Evolutionary conservation across 805 yeast genomes (phyloP).

Genomic region (Peterozyma xylosa): DNA sequence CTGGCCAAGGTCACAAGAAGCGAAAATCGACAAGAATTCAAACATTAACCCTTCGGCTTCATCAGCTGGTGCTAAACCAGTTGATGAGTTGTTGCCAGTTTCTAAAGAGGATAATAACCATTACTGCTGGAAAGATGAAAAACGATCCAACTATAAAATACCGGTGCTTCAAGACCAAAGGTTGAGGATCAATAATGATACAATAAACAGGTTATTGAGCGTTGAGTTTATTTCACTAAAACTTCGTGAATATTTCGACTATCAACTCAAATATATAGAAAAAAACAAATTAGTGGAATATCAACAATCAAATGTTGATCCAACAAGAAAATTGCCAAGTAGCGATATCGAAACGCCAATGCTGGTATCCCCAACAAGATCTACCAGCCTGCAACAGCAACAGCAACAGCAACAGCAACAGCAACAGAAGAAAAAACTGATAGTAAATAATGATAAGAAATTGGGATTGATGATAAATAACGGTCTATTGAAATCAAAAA

Average conservation of each 20-base stretch:
- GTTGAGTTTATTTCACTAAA: not conserved
- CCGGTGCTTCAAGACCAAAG: no score
- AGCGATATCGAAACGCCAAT: no score
- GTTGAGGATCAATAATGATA: not conserved
- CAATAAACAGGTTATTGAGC: not conserved
- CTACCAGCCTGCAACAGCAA: no score
- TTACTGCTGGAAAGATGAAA: not conserved
- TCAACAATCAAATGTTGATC: no score
- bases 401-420: constrained; percentile 8
- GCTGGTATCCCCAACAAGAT: no score
- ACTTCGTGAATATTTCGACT: not conserved
- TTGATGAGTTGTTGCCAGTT: not conserved
- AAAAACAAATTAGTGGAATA: no score
- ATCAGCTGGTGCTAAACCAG: not conserved
- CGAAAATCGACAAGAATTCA: not conserved
- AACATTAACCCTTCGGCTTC: not conserved
- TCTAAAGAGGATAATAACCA: not conserved
- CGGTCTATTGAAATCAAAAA: no score
- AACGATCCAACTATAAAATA: not conserved
- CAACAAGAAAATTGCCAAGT: no score
- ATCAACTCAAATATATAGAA: no score
- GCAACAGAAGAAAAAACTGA: not conserved
- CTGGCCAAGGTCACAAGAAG: not conserved
- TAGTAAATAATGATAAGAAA: no score
- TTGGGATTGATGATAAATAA: no score